Evolutionary conservation across 208 protist genomes (phyloP).

Genomic region (Blechomonas ayalai): DNA sequence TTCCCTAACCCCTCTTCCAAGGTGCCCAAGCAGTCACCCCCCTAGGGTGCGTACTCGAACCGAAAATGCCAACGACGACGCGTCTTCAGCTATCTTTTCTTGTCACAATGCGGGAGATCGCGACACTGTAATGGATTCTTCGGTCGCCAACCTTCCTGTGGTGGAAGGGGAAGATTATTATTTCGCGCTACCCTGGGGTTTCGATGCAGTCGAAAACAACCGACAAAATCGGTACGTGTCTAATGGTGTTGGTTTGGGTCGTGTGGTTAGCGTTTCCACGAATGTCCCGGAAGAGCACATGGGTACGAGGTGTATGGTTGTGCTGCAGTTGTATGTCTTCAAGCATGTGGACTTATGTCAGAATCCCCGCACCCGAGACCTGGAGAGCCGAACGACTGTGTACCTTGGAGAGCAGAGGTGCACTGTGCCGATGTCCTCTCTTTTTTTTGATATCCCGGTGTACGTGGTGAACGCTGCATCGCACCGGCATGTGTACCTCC

Average conservation of each 20-base stretch:
- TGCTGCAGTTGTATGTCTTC: constrained; percentile 47
- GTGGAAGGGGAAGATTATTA: constrained; percentile 62
- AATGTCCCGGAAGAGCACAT: background rate
- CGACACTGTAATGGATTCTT: background rate
- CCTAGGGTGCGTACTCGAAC: no score
- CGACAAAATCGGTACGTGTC: constrained; percentile 3
- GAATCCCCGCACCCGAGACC: constrained; percentile 24
- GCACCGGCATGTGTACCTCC: constrained; percentile 51
- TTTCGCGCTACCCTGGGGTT: no score
- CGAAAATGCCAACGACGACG: no score
- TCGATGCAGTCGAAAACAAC: no score
- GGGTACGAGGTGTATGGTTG: constrained; percentile 11
- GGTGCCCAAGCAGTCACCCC: no score
- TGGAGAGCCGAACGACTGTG: constrained; percentile 43
- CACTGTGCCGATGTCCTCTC: constrained; percentile 15
- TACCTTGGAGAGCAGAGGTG: constrained; percentile 14
- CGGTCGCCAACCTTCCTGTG: constrained; percentile 3
- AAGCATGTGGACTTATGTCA: constrained; percentile 23
- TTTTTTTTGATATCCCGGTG: constrained; percentile 60
- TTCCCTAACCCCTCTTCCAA: no score
- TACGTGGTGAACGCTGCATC: constrained; percentile 41
- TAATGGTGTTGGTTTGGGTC: constrained; percentile 21
- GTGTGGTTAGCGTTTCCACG: constrained; percentile 21
- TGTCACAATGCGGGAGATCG: no score
- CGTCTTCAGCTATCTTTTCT: no score